These are phyloP conservation scores for Globomyces sp. DNA, from an alignment of 371 early-diverging fungal genomes.

Conservation along the genomic window DNA sequence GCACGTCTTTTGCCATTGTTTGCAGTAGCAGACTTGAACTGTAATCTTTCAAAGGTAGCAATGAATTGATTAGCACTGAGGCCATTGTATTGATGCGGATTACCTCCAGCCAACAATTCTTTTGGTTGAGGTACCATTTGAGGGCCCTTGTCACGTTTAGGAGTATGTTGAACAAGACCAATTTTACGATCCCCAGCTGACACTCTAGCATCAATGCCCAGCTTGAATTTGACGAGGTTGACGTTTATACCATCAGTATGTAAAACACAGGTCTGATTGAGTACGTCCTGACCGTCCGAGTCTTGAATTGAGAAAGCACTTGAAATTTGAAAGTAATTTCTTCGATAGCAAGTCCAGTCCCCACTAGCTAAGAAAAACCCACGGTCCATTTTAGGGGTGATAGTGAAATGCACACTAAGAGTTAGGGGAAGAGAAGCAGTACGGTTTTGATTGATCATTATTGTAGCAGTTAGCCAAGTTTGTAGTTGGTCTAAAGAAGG, in stretches of 20 bases:
- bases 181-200: constrained; percentile 69
- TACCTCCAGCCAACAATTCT: constrained; percentile 35
- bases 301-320: constrained; percentile 55
- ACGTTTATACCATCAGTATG: constrained; percentile 41
- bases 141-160: constrained; percentile 93
- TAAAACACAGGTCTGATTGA: constrained; percentile 17
- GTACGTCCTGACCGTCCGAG: constrained; percentile 26
- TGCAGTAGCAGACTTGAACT: constrained; percentile 93
- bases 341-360: constrained; percentile 92
- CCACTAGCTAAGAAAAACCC: constrained; percentile 52
- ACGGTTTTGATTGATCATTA: background rate
- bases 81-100: constrained; percentile 28
- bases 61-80: constrained; percentile 8
- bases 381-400: constrained; percentile 18
- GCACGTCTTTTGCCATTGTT: constrained; percentile 87
- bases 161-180: constrained; percentile 88
- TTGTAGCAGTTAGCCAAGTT: background rate
- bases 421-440: constrained; percentile 14
- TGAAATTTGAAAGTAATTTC: constrained; percentile 92
- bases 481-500: background rate
- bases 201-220: constrained; percentile 76
- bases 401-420: constrained; percentile 19
- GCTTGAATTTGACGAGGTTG: constrained; percentile 55
- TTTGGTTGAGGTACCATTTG: constrained; percentile 69
- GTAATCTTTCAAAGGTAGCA: constrained; percentile 83